Evolutionary conservation across 768 basidiomycete species (phyloP).

Genomic region (Lactarius trivialis): DNA sequence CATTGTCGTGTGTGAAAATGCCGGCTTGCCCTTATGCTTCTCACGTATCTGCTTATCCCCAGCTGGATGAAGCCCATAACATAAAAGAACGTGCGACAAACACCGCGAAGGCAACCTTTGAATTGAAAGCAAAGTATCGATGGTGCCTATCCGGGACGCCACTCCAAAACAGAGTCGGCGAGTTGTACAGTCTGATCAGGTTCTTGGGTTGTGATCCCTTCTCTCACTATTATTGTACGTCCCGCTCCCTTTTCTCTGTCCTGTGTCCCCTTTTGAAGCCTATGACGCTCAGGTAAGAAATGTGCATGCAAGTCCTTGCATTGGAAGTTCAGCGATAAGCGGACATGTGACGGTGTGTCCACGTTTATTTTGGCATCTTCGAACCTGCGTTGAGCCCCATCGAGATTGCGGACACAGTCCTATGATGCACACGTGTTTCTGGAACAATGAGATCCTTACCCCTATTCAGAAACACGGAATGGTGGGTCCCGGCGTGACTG

Average conservation of each 20-base stretch:
- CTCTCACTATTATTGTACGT: conserved; percentile 83
- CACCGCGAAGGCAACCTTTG: conserved; percentile 96
- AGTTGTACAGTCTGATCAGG: conserved; percentile 88
- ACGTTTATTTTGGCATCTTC: not conserved
- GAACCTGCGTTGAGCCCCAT: not conserved
- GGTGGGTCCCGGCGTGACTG: conserved; percentile 65
- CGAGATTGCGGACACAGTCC: conserved; percentile 79
- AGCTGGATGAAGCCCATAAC: conserved; percentile 96
- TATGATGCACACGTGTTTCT: conserved; percentile 90
- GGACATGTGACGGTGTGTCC: conserved; percentile 71
- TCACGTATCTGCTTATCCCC: conserved; percentile 1
- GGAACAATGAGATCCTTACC: conserved; percentile 94
- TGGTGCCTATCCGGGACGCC: conserved; percentile 99
- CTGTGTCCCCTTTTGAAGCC: conserved; percentile 3
- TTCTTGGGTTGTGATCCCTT: conserved; percentile 94
- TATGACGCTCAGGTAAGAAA: conserved; percentile 55
- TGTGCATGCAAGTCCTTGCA: conserved; percentile 95
- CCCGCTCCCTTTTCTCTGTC: not conserved
- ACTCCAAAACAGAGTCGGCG: conserved; percentile 96
- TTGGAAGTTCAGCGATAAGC: conserved; percentile 86
- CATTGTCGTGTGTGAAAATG: conserved; percentile 61
- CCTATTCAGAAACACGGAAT: conserved; percentile 93
- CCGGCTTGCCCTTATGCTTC: conserved; percentile 26
- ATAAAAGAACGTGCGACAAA: conserved; percentile 95
- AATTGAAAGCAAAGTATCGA: conserved; percentile 67